A percentile compares a stretch with the other conserved stretches of the same genome.
phyloP scores from a whole-genome alignment of 345 rosid species.

The Populus tremula region DNA sequence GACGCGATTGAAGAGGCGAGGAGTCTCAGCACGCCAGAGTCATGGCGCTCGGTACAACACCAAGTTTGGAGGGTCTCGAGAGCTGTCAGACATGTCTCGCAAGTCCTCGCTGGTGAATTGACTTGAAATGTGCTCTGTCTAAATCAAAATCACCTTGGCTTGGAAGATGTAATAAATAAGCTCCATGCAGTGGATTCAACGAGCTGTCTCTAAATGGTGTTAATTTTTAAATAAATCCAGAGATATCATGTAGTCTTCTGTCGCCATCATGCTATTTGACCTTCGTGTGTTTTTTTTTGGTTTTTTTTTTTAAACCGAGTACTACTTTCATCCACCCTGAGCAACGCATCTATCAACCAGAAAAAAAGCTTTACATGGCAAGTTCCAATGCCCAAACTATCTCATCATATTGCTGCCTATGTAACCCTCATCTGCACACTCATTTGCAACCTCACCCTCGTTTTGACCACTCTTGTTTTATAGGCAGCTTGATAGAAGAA shows the following conservation, averaged over 20 bases:
- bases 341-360: neutral
- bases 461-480: neutral
- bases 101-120: constrained; percentile 59
- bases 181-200: neutral
- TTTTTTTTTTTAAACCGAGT: too few species aligned
- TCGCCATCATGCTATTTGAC: neutral
- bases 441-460: neutral
- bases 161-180: neutral
- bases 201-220: too few species aligned
- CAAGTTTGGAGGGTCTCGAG: constrained; percentile 82
- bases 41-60: constrained; percentile 70
- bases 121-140: constrained; percentile 34
- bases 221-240: neutral
- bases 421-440: too few species aligned
- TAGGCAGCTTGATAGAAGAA: neutral
- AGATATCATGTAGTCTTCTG: neutral
- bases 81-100: constrained; percentile 59
- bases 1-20: constrained; percentile 66
- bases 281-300: neutral
- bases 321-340: too few species aligned
- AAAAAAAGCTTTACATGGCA: neutral
- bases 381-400: neutral
- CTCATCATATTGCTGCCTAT: neutral
- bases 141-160: neutral
- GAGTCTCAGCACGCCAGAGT: constrained; percentile 40